These are phyloP conservation scores for Talaromyces marneffei DNA, from an alignment of 2,329 filamentous ascomycete genomes.

Conservation along the genomic window DNA sequence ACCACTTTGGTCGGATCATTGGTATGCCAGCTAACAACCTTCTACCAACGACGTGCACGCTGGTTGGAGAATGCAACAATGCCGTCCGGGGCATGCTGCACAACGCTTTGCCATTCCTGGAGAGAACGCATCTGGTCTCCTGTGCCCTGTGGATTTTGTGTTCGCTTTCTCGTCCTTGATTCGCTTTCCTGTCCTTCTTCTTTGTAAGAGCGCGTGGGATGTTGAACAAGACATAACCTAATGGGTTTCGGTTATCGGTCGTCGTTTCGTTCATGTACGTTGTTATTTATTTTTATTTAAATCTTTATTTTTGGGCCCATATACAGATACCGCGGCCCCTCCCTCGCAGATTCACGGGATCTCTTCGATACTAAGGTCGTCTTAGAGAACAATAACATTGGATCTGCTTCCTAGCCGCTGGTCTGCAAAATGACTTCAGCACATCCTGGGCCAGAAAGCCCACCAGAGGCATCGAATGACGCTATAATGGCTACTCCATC, in stretches of 20 bases:
- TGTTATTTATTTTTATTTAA: not conserved
- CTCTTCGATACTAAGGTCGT: not conserved
- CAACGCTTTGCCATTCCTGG: not conserved
- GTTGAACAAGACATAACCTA: not conserved
- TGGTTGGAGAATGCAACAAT: not conserved
- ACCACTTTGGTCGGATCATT: not conserved
- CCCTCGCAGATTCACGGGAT: not conserved
- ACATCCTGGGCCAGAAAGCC: not conserved
- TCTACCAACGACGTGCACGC: not conserved
- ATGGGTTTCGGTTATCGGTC: not conserved
- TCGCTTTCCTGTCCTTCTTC: not conserved
- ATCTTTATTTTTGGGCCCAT: not conserved
- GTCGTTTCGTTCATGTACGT: not conserved
- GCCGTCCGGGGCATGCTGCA: not conserved
- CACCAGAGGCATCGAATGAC: not conserved
- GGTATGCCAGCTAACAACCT: not conserved
- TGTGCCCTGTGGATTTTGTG: not conserved
- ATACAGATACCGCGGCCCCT: not conserved
- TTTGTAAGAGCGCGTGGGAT: not conserved
- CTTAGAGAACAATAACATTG: not conserved
- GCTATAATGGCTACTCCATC: not conserved
- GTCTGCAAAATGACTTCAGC: constrained; percentile 4
- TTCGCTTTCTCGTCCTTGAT: not conserved
- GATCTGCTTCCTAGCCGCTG: not conserved
- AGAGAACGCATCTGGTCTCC: not conserved